A percentile compares a stretch with the other conserved stretches of the same genome.
These are phyloP conservation scores for Podospora pseudopauciseta DNA, from an alignment of 495 filamentous ascomycete genomes.

Conservation along the genomic window DNA sequence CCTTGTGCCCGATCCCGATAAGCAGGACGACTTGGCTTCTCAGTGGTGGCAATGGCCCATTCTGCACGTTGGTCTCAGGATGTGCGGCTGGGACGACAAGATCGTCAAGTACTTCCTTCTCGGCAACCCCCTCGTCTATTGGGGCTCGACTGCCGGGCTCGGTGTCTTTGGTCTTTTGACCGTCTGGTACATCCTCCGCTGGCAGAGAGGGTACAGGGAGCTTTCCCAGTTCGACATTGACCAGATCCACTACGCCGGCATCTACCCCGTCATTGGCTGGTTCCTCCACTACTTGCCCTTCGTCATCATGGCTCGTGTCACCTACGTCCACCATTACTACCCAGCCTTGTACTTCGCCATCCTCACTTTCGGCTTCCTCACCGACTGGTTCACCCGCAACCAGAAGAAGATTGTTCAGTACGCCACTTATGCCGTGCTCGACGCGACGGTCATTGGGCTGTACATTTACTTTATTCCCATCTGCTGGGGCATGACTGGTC, in stretches of 20 bases:
- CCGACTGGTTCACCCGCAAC: conserved; percentile 73
- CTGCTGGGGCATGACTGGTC: conserved; percentile 91
- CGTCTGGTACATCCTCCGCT: conserved; percentile 84
- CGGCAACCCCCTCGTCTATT: conserved; percentile 94
- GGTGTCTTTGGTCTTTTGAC: conserved; percentile 67
- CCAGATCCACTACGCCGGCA: conserved; percentile 86
- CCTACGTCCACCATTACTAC: conserved; percentile 99
- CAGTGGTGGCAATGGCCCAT: conserved; percentile 99
- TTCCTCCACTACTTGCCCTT: conserved; percentile 95
- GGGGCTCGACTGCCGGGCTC: conserved; percentile 80
- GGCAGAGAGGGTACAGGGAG: conserved; percentile 92
- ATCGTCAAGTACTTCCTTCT: conserved; percentile 98
- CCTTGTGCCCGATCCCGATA: conserved; percentile 94
- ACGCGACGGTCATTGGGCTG: conserved; percentile 67
- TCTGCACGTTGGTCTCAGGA: conserved; percentile 88
- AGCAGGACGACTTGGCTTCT: conserved; percentile 96
- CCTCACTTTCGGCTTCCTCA: conserved; percentile 78
- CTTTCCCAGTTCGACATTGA: conserved; percentile 76
- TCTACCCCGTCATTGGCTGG: conserved; percentile 93
- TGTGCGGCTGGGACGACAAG: conserved; percentile 97
- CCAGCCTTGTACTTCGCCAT: conserved; percentile 98
- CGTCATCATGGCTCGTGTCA: conserved; percentile 94
- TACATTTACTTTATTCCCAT: conserved; percentile 92
- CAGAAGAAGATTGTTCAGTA: conserved; percentile 57
- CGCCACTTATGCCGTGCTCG: conserved; percentile 65